Conservation (phyloP, 1,284 basidiomycete genomes). For the Coriolopsis trogii region DNA sequence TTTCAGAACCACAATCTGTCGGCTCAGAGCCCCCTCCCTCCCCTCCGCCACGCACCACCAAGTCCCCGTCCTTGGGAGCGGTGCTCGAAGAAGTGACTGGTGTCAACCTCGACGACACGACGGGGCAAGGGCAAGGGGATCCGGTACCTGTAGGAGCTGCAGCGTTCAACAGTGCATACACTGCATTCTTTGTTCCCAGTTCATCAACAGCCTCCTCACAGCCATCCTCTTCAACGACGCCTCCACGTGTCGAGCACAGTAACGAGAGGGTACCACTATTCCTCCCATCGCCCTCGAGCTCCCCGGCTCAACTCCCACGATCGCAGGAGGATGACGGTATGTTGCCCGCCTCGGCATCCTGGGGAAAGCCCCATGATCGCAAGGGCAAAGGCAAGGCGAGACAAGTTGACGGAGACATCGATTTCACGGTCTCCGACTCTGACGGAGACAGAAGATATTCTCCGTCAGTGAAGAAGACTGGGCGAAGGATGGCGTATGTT, state of each 20-base stretch:
- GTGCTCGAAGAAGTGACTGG: constrained; percentile 7
- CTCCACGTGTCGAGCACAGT: background rate
- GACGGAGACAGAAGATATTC: background rate
- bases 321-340: constrained; percentile 5
- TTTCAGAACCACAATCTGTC: background rate
- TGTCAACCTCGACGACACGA: constrained; percentile 10
- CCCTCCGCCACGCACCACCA: background rate
- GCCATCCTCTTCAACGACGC: background rate
- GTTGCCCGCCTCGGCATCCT: background rate
- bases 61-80: constrained; percentile 2
- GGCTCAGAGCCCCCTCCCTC: constrained; percentile 5
- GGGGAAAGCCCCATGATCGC: background rate
- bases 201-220: background rate
- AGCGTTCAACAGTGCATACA: too few species aligned
- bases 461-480: background rate
- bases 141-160: too few species aligned
- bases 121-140: too few species aligned
- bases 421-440: background rate
- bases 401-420: constrained; percentile 1
- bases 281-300: constrained; percentile 27
- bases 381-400: constrained; percentile 16
- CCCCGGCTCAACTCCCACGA: background rate
- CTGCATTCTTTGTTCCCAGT: too few species aligned
- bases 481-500: constrained; percentile 10
- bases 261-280: constrained; percentile 23